A percentile compares a stretch with the other conserved stretches of the same genome.
Conservation (phyloP, 257 asterid genomes). For the Paulownia fortunei region DNA sequence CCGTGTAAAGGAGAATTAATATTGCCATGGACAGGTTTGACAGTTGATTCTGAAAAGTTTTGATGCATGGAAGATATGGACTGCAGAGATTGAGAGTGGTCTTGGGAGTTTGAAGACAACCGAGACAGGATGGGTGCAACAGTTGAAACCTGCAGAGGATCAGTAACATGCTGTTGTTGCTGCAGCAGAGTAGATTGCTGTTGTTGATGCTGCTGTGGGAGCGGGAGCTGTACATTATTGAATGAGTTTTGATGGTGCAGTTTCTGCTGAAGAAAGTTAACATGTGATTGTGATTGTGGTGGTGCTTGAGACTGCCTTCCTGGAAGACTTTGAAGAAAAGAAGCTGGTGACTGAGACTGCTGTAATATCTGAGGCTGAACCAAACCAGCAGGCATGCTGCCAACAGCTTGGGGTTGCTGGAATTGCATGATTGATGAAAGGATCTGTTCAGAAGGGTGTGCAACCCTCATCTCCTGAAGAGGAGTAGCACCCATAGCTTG, state of each 20-base stretch:
- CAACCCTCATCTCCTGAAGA: constrained; percentile 57
- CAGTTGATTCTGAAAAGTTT: constrained; percentile 43
- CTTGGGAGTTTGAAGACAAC: too few species aligned
- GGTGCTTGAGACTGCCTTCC: constrained; percentile 41
- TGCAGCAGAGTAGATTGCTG: constrained; percentile 35
- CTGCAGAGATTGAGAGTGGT: too few species aligned
- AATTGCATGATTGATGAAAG: constrained; percentile 54
- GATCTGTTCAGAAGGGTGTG: constrained; percentile 63
- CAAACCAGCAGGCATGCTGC: constrained; percentile 33
- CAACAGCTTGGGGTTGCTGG: constrained; percentile 52
- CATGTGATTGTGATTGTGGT: constrained; percentile 39
- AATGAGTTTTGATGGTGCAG: constrained; percentile 56
- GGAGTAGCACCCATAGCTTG: constrained; percentile 81
- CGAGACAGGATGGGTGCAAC: constrained; percentile 43
- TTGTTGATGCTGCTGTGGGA: constrained; percentile 39
- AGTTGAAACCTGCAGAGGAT: constrained; percentile 48
- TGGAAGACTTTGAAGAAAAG: constrained; percentile 45
- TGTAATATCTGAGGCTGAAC: constrained; percentile 53
- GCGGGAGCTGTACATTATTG: constrained; percentile 46
- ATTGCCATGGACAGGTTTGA: constrained; percentile 40
- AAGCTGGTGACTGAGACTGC: constrained; percentile 47
- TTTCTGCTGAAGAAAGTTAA: constrained; percentile 60
- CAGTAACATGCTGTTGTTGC: constrained; percentile 40
- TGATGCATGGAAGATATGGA: constrained; percentile 51
- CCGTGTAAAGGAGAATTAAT: constrained; percentile 58